Conservation (phyloP, 31 red algal genomes). For the Bonnemaisonia californica region DNA sequence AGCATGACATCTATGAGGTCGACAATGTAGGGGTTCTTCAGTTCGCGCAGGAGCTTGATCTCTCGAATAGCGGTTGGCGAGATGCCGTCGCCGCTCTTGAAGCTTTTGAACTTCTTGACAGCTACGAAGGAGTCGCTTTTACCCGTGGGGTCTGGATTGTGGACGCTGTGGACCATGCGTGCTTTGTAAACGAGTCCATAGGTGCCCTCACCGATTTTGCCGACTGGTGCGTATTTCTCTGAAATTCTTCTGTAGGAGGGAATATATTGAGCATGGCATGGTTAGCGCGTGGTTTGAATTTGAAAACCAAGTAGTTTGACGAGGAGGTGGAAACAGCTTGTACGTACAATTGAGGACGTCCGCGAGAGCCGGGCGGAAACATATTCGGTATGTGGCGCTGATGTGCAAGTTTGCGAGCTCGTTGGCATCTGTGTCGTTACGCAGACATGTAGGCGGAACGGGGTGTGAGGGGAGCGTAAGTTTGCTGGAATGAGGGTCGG, state of each 20-base stretch:
- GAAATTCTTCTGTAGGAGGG: slow-evolving; percentile 47
- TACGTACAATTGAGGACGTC: no score
- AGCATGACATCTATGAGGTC: slow-evolving; percentile 83
- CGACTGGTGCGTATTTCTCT: slow-evolving; percentile 83
- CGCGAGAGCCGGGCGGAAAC: no score
- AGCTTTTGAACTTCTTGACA: slow-evolving; percentile 85
- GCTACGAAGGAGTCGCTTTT: slow-evolving; percentile 73
- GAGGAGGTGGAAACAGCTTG: background rate
- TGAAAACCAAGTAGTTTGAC: background rate
- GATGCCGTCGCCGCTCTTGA: slow-evolving; percentile 86
- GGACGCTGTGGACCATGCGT: slow-evolving; percentile 39
- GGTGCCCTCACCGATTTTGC: slow-evolving; percentile 92
- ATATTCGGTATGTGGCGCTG: no score
- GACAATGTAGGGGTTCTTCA: slow-evolving; percentile 85
- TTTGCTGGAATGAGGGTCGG: no score
- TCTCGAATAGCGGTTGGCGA: slow-evolving; percentile 89
- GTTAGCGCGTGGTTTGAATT: background rate
- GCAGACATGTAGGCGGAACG: no score
- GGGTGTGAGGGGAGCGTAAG: no score
- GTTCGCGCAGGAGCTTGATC: slow-evolving; percentile 88
- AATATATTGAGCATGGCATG: background rate
- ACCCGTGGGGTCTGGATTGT: slow-evolving; percentile 16
- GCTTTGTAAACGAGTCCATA: slow-evolving; percentile 95
- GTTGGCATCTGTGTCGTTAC: no score
- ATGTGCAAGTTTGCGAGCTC: no score